Conservation (phyloP, 192 early-diverging fungal species). For the Allomyces arbusculus region DNA sequence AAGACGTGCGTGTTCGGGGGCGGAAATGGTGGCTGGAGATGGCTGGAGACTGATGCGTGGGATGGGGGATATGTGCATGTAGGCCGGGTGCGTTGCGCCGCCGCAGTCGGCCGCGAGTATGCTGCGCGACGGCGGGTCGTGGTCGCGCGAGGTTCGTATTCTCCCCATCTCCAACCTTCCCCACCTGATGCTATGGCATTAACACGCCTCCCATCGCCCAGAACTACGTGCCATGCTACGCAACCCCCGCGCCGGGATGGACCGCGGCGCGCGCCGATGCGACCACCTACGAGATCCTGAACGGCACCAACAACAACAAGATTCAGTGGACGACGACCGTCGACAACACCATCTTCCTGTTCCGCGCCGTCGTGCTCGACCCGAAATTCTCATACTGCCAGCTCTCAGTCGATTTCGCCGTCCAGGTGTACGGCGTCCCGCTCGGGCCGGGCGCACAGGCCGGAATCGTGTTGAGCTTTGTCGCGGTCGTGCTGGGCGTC, state of each 20-base stretch:
- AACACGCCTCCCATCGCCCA: neutral
- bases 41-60: too few species aligned
- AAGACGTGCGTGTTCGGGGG: neutral
- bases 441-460: neutral
- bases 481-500: neutral
- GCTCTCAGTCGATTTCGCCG: neutral
- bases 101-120: too few species aligned
- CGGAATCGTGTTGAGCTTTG: neutral
- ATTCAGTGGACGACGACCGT: neutral
- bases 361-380: neutral
- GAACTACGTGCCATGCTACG: neutral
- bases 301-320: neutral
- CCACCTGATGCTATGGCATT: too few species aligned
- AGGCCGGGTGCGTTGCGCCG: too few species aligned
- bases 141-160: too few species aligned
- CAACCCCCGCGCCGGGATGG: neutral
- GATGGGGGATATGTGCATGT: too few species aligned
- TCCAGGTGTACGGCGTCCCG: neutral
- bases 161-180: too few species aligned
- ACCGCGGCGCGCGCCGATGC: neutral
- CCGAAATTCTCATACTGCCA: neutral
- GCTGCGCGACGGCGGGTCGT: too few species aligned
- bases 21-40: too few species aligned
- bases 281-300: neutral
- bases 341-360: neutral